These are phyloP conservation scores for Lipomyces yamanashiensis DNA, from an alignment of 805 yeast genomes.

Conservation along the genomic window DNA sequence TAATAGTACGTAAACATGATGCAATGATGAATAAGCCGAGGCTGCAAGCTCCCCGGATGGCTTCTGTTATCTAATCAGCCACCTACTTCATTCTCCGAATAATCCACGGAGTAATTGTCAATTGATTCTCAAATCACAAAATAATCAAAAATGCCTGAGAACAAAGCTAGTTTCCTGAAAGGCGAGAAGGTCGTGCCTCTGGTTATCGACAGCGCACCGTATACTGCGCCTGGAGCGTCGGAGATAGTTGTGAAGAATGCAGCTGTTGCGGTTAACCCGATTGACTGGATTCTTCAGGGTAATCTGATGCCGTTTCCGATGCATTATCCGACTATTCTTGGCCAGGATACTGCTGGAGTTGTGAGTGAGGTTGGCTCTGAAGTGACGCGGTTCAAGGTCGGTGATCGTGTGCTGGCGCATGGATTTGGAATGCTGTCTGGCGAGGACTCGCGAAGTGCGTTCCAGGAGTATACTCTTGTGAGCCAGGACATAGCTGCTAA, in stretches of 20 bases:
- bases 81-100: no score
- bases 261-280: constrained; percentile 40
- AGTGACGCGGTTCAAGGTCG: constrained; percentile 35
- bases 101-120: no score
- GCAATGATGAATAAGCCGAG: no score
- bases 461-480: constrained; percentile 34
- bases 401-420: constrained; percentile 34
- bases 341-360: constrained; percentile 39
- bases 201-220: constrained; percentile 15
- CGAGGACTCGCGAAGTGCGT: constrained; percentile 19
- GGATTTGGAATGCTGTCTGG: background rate
- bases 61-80: no score
- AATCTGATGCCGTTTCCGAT: background rate
- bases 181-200: constrained; percentile 1
- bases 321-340: constrained; percentile 32
- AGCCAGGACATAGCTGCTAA: constrained; percentile 18
- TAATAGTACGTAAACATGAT: no score
- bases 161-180: background rate
- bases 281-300: constrained; percentile 35
- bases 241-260: constrained; percentile 35
- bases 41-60: no score
- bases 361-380: constrained; percentile 39
- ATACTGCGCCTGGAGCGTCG: constrained; percentile 6
- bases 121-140: no score
- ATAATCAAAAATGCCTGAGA: background rate